These are phyloP conservation scores for Ogataea sp. DNA, from an alignment of 805 yeast species.

Conservation along the genomic window DNA sequence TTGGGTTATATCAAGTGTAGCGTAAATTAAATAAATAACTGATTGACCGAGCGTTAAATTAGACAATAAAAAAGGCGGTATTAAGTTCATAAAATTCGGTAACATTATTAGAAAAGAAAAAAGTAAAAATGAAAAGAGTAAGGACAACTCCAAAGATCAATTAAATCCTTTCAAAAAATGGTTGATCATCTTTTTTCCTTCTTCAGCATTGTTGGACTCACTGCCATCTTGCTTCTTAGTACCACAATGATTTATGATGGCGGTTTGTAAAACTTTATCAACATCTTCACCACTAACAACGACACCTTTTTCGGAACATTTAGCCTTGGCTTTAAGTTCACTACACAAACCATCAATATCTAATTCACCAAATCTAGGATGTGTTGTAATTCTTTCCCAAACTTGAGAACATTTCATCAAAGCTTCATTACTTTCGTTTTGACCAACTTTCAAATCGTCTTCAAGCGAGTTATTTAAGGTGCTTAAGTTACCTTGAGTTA, in stretches of 20 bases:
- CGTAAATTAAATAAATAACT: too few relatives aligned
- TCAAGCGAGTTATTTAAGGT: conserved; percentile 18
- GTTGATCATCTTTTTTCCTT: not conserved
- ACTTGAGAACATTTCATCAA: conserved; percentile 78
- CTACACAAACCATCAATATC: conserved; percentile 91
- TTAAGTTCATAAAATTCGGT: too few relatives aligned
- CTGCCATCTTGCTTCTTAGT: not conserved
- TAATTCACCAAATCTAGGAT: conserved; percentile 86
- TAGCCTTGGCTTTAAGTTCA: conserved; percentile 87
- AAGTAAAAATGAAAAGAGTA: not conserved
- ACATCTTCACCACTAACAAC: conserved; percentile 80
- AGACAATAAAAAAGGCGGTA: not conserved
- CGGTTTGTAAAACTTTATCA: conserved; percentile 37
- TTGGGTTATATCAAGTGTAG: too few relatives aligned
- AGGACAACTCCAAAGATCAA: not conserved
- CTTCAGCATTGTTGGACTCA: not conserved
- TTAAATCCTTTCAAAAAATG: not conserved
- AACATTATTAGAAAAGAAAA: not conserved
- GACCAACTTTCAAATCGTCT: conserved; percentile 45
- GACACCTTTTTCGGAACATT: conserved; percentile 89
- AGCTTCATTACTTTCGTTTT: conserved; percentile 39
- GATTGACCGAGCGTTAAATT: too few relatives aligned
- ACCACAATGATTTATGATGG: conserved; percentile 3
- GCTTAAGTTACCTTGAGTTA: conserved; percentile 14
- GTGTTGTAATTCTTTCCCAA: conserved; percentile 93